Percentiles rank a stretch among this genome's conserved stretches.
phyloP scores from a whole-genome alignment of 2,329 filamentous ascomycete species.

The Arthrinium phaeospermum region DNA sequence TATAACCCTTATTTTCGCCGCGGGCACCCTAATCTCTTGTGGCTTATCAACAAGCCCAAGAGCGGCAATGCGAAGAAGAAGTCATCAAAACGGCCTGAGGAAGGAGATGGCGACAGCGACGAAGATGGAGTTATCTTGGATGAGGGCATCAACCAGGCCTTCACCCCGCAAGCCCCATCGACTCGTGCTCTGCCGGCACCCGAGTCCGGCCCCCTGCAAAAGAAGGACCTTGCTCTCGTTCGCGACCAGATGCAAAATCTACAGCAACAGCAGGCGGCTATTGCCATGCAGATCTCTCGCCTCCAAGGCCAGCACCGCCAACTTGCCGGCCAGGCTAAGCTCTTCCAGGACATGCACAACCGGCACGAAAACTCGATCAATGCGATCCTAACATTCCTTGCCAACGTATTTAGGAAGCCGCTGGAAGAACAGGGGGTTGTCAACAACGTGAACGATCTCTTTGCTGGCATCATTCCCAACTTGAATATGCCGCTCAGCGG shows the following conservation, averaged over 20 bases:
- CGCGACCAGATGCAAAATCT: slow-evolving; percentile 82
- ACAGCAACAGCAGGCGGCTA: slow-evolving; percentile 84
- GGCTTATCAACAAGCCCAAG: slow-evolving; percentile 96
- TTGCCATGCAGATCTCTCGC: slow-evolving; percentile 80
- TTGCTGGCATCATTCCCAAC: slow-evolving; percentile 74
- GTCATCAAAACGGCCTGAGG: slow-evolving; percentile 61
- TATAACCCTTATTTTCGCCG: slow-evolving; percentile 96
- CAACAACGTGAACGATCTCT: slow-evolving; percentile 83
- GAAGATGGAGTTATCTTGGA: slow-evolving; percentile 59
- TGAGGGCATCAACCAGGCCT: slow-evolving; percentile 48
- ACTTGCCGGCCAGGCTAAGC: slow-evolving; percentile 83
- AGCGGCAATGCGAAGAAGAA: slow-evolving; percentile 66
- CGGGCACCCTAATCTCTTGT: slow-evolving; percentile 88
- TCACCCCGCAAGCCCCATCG: slow-evolving; percentile 29
- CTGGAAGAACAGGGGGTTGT: slow-evolving; percentile 80
- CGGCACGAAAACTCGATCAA: slow-evolving; percentile 99
- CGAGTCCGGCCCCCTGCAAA: slow-evolving; percentile 57
- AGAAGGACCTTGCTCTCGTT: slow-evolving; percentile 78
- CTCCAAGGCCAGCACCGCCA: slow-evolving; percentile 86
- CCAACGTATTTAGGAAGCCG: slow-evolving; percentile 94
- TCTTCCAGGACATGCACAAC: slow-evolving; percentile 90
- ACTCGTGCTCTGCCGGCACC: slow-evolving; percentile 47
- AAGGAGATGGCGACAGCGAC: slow-evolving; percentile 73
- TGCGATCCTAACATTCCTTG: slow-evolving; percentile 95
- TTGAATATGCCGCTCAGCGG: slow-evolving; percentile 50